Evolutionary conservation across 1,139 yeast genomes (phyloP), one percentile per base, ranked within the genome.

Genomic region (Yamadazyma taylorii): DNA sequence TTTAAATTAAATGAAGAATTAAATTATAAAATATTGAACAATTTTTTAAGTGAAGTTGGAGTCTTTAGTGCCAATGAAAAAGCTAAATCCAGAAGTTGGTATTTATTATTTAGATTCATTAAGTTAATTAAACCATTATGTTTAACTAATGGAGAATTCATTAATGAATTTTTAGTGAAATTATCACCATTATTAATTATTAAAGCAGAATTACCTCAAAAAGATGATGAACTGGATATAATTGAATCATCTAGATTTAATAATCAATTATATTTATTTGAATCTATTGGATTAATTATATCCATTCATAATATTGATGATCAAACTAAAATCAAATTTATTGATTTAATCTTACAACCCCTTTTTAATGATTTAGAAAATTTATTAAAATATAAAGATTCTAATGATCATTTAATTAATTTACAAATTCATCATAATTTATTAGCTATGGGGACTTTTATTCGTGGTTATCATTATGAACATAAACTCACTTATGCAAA

Each of bases 1-100:
- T 36, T 47, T 4, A 64, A 69, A 27, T 55, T 62, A 23, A 61
- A 65, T 40, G 72, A 76, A 46, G 81, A 75, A 29, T 65, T 86
- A 33, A 67, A 86, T 9, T 59, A 79, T 42, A 76, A 82, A 45
- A 81, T 85, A 17, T 66, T 92, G 43, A 85, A 85, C 48, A 74
- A 85, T 21, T 92, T 92, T 57, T 79, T 89, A 32, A 81, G 92
- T 25, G 81, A 81, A 21, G 71, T 81, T 49, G 97, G 97, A 11
- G 76, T 92, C 43, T 89, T 87, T 57, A 87, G 84, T 60, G 68
- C 73, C 3, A 71, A 74, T 45, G 83, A 78, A 41, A 81, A 79
- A 45, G 96, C 90, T 9, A 80, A 90, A 51, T 72, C 81, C 41
- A 79, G 97, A 58, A 75, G 94, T 35, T 92, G 98, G 96, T 92